Evolutionary conservation across 371 early-diverging fungal species (phyloP).

Genomic region (Mortierella sp.): DNA sequence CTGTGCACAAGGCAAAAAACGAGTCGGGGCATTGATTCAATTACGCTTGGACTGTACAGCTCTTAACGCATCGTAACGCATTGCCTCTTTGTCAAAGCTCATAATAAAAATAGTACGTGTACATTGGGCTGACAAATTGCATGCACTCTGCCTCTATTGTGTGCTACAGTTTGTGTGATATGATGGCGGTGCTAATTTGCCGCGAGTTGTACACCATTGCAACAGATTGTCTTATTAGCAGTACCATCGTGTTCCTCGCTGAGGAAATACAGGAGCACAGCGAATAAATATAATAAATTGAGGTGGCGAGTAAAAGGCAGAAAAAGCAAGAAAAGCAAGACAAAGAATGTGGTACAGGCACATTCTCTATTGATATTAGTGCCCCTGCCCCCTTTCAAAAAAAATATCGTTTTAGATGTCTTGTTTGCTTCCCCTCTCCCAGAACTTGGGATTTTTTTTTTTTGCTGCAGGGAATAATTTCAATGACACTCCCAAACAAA

Average conservation of each 20-base stretch:
- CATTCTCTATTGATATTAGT: background rate
- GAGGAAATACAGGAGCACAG: background rate
- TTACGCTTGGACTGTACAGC: background rate
- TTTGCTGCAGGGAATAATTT: slow-evolving; percentile 1
- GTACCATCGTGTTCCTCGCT: too few species aligned
- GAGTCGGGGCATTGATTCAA: slow-evolving; percentile 6
- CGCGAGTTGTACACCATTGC: background rate
- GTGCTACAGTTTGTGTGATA: too few species aligned
- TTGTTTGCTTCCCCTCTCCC: background rate
- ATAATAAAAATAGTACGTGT: background rate
- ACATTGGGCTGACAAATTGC: background rate
- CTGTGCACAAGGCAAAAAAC: background rate
- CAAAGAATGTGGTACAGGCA: background rate
- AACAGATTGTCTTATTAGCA: background rate
- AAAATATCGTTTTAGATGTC: background rate
- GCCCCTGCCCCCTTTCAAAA: background rate
- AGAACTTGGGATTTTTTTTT: background rate
- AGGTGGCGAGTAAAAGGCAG: background rate
- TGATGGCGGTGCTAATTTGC: too few species aligned
- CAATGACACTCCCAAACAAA: background rate
- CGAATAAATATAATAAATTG: background rate
- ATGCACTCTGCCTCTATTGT: background rate
- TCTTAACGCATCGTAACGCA: background rate
- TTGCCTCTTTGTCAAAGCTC: background rate
- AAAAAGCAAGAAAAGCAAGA: too few species aligned